Percentiles rank a stretch among this genome's conserved stretches.
phyloP scores from a whole-genome alignment of 148 eudicot species.

The Vaccinium darrowii region DNA sequence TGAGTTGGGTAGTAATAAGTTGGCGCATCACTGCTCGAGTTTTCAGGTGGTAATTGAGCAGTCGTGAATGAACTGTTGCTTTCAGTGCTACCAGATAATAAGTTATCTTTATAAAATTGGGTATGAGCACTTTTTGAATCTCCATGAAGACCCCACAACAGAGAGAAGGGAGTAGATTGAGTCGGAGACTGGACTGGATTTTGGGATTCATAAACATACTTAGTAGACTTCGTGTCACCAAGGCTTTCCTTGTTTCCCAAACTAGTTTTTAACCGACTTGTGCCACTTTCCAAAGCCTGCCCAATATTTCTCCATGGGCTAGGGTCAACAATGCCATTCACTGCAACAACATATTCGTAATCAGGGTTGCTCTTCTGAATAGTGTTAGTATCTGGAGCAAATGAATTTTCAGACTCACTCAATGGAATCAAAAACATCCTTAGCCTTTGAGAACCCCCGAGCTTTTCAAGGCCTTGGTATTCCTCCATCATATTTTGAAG shows the following conservation, averaged over 20 bases:
- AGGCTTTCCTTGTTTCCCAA: constrained; percentile 28
- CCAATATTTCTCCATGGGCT: constrained; percentile 37
- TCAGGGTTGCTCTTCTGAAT: constrained; percentile 58
- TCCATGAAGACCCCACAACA: constrained; percentile 35
- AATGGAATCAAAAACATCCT: constrained; percentile 79
- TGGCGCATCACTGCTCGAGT: constrained; percentile 16
- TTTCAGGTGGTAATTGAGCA: constrained; percentile 40
- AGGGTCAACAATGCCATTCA: constrained; percentile 68
- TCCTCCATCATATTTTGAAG: constrained; percentile 95
- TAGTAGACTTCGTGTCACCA: constrained; percentile 26
- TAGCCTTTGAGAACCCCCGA: constrained; percentile 68
- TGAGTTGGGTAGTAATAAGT: constrained; percentile 10
- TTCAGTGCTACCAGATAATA: constrained; percentile 43
- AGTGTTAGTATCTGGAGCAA: constrained; percentile 31
- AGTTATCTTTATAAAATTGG: constrained; percentile 34
- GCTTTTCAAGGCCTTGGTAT: constrained; percentile 60
- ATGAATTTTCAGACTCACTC: constrained; percentile 49
- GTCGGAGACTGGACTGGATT: constrained; percentile 24
- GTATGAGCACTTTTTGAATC: constrained; percentile 31
- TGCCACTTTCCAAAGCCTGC: constrained; percentile 34
- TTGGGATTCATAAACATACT: constrained; percentile 33
- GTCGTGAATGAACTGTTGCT: constrained; percentile 34
- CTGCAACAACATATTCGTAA: constrained; percentile 86
- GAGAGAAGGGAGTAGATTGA: constrained; percentile 45
- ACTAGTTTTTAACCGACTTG: constrained; percentile 24